Evolutionary conservation across 2,329 filamentous ascomycete species (phyloP).

Genomic region (Calonectria pseudoreteaudii): DNA sequence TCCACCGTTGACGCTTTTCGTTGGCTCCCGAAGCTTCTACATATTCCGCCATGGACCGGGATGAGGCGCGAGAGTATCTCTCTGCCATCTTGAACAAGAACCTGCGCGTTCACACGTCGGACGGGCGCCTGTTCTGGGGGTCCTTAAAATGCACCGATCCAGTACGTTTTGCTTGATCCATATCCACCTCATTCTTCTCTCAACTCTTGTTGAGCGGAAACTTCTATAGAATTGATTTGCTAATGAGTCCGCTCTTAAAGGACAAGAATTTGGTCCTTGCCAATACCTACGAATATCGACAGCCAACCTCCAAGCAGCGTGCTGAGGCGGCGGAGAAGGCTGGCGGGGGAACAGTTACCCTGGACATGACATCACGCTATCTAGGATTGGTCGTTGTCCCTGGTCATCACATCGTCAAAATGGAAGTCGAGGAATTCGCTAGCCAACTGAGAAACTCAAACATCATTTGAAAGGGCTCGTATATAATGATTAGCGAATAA

Average conservation of each 20-base stretch:
- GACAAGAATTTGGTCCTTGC: slow-evolving; percentile 90
- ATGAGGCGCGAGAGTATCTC: slow-evolving; percentile 68
- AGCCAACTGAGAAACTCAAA: slow-evolving; percentile 59
- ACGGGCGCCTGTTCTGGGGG: slow-evolving; percentile 89
- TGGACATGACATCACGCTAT: slow-evolving; percentile 86
- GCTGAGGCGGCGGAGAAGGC: slow-evolving; percentile 51
- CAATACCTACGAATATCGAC: slow-evolving; percentile 89
- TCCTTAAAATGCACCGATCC: slow-evolving; percentile 95
- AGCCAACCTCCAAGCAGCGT: slow-evolving; percentile 68
- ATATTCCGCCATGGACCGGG: slow-evolving; percentile 57
- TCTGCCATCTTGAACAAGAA: slow-evolving; percentile 80
- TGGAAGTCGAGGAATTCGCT: slow-evolving; percentile 85
- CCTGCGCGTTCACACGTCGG: slow-evolving; percentile 82
- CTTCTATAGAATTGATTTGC: background rate
- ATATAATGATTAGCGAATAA: slow-evolving; percentile 43
- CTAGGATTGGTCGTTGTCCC: slow-evolving; percentile 92
- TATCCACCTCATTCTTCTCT: background rate
- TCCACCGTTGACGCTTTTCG: slow-evolving; percentile 6
- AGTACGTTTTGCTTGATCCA: slow-evolving; percentile 63
- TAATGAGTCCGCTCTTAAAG: slow-evolving; percentile 57
- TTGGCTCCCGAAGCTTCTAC: slow-evolving; percentile 1
- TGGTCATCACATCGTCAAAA: slow-evolving; percentile 84
- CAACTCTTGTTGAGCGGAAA: background rate
- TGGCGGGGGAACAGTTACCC: slow-evolving; percentile 60
- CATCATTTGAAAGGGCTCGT: slow-evolving; percentile 26